Base-by-base conservation (phyloP, 495 filamentous ascomycete species). In the Lophiotrema nucula region DNA sequence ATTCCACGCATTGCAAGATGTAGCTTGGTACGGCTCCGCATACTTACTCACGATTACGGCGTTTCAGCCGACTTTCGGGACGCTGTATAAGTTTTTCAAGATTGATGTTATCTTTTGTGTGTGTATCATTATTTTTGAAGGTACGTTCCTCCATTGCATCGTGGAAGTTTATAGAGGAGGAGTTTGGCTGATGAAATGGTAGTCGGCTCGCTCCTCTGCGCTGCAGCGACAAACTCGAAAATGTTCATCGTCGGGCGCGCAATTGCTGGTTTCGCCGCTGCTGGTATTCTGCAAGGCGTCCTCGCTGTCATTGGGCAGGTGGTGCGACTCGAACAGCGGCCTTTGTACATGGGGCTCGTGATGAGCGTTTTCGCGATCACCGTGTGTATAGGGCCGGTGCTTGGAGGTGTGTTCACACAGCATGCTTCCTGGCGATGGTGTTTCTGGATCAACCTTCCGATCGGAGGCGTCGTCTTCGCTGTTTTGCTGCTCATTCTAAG, bases 221-320 rank as follows among this genome's bases (percentile, higher is more conserved):
- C 67, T 15, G 58, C 74, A 0, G 74, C 77, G 0, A 67, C 43
- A 0, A 73, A 69, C 13, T 78, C 74, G 0, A 70, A 67, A 3
- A 72, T 74, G 64, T 62, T 80, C 22, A 79, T 80, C 41, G 54
- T 79, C 28, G 77, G 72, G 13, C 67, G 76, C 41, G 77, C 77
- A 15, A 33, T 80, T 1, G 70, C 73, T 1, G 77, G 77, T 1
- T 1, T 49, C n/a, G 58, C 51, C 10, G 51, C 51, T 11, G 58
- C 58, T 1, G 53, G 59, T 5, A 3, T 62, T 4, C 21, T 51
- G 13, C 59, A 62, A 27, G 59, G 59, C 3, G 59, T 46, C 1
- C 39, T 62, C 15, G 53, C 4, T 1, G 52, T 62, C 26, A 35
- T 57, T 16, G 23, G 16, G 4, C 21, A 24, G 15, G 38, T 31